Base-by-base conservation (phyloP, 1,284 basidiomycete species). In the Pseudozyma sp. region DNA sequence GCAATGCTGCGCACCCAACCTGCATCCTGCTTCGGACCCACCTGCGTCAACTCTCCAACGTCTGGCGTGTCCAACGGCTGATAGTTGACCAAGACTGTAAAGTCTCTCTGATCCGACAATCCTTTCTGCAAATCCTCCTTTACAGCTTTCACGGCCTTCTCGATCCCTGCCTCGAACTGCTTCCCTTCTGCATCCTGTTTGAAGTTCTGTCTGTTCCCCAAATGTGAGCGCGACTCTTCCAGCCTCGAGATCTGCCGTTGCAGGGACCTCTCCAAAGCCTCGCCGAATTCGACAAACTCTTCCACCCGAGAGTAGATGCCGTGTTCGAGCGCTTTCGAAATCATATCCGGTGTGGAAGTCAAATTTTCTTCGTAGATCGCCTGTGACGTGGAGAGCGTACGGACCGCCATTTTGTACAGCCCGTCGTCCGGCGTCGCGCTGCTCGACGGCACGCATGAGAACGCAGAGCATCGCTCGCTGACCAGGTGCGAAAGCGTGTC, bases 221-320 rank as follows among this genome's bases (percentile, higher is more conserved):
- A 34, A 39, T 69, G 58, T 35, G 66, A 46, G 9, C 68, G 58
- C 29, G 62, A 63, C 47, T 69, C 62, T 40, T 77, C 75, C 49
- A 75, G 35, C 2, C 65, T 24, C 40, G 59, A 24, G 35, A 76
- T 46, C 56, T 74, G 74, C 2, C 72, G 50, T 33, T 75, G 67
- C 46, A 77, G 30, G 5, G 78, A 80, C 3, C 68, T 17, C 14
- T 78, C 69, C 17, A 80, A 19, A 46, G 63, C 54, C 53, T 78
- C 56, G 16, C 61, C 68, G 48, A 80, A 80, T 4, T 78, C 74
- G 44, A 80, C 61, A 47, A 80, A 77, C 45, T 80, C 78, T 31
- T 78, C 68, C 4, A 77, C 63, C 4, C 77, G 49, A 4, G 78
- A 80, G 48, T 70, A 80, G 43, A 70, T 80, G 13, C 75, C 78